Evolutionary conservation across 2,329 filamentous ascomycete genomes (phyloP).

Genomic region (Talaromyces sp.): DNA sequence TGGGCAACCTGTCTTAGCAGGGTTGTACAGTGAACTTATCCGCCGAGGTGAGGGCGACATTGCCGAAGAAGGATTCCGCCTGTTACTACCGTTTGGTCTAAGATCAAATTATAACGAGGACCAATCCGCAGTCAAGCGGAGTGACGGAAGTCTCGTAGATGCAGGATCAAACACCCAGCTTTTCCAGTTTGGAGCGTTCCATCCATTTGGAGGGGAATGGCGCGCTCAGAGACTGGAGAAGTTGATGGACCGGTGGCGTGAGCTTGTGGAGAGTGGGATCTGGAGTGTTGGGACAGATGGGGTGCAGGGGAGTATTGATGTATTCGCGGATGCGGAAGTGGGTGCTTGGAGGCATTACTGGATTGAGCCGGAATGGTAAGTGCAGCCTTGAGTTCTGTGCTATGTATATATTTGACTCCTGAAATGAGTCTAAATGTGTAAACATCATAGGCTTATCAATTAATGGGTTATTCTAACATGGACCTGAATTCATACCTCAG

Average conservation of each 20-base stretch:
- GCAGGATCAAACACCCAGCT: conserved; percentile 13
- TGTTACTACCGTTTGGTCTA: conserved; percentile 1
- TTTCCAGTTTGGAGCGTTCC: conserved; percentile 12
- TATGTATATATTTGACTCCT: not conserved
- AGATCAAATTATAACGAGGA: not conserved
- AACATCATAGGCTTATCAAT: too few relatives aligned
- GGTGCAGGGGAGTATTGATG: conserved; percentile 22
- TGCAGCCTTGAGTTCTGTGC: too few relatives aligned
- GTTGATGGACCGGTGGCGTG: conserved; percentile 21
- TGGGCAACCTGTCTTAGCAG: not conserved
- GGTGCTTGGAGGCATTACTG: conserved; percentile 20
- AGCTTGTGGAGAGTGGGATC: conserved; percentile 21
- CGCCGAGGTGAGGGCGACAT: not conserved
- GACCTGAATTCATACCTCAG: not conserved
- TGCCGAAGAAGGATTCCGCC: conserved; percentile 13
- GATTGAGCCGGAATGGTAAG: conserved; percentile 15
- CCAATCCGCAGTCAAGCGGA: not conserved
- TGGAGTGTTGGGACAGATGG: conserved; percentile 23
- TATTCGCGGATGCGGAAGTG: conserved; percentile 19
- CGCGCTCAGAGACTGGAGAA: conserved; percentile 22
- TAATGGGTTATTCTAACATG: too few relatives aligned
- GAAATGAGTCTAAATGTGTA: not conserved
- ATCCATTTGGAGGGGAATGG: conserved; percentile 18
- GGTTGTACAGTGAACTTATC: conserved; percentile 10
- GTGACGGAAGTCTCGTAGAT: conserved; percentile 11